Percentiles rank a stretch among this genome's conserved stretches.
These are phyloP conservation scores for Thielaviopsis populi DNA, from an alignment of 2,329 filamentous ascomycete genomes.

Conservation along the genomic window DNA sequence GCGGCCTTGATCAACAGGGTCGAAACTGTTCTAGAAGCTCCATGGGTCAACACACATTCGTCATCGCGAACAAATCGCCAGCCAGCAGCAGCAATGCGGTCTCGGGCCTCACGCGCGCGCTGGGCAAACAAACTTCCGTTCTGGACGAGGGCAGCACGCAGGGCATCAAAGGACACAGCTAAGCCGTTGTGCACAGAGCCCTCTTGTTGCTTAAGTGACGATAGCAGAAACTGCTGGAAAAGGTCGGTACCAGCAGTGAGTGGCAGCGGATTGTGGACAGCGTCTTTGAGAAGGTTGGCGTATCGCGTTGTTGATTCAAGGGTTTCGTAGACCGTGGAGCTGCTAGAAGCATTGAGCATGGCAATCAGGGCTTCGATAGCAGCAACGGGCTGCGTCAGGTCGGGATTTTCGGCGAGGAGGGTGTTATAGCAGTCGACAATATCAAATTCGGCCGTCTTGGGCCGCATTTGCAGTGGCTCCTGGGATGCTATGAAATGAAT, in stretches of 20 bases:
- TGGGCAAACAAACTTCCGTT: conserved; percentile 80
- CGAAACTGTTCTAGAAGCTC: conserved; percentile 71
- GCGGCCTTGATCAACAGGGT: conserved; percentile 56
- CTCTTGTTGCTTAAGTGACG: conserved; percentile 42
- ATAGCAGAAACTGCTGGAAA: conserved; percentile 86
- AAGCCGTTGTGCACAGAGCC: conserved; percentile 20
- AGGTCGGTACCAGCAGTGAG: conserved; percentile 88
- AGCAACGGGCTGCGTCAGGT: conserved; percentile 89
- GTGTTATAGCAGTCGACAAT: conserved; percentile 41
- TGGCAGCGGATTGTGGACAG: conserved; percentile 76
- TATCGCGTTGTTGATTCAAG: conserved; percentile 69
- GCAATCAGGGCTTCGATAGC: conserved; percentile 84
- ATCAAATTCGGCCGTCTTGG: conserved; percentile 24
- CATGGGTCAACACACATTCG: conserved; percentile 75
- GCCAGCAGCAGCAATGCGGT: conserved; percentile 68
- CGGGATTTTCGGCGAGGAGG: conserved; percentile 50
- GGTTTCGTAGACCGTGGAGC: conserved; percentile 85
- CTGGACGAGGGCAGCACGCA: conserved; percentile 66
- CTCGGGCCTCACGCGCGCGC: conserved; percentile 69
- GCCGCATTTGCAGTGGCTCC: conserved; percentile 5
- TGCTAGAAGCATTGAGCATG: conserved; percentile 63
- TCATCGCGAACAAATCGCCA: conserved; percentile 65
- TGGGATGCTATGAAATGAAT: not conserved
- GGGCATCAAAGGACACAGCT: conserved; percentile 52
- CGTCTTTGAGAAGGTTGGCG: conserved; percentile 60